Evolutionary conservation across 192 early-diverging fungal genomes (phyloP).

Genomic region (Entomortierella chlamydospora): DNA sequence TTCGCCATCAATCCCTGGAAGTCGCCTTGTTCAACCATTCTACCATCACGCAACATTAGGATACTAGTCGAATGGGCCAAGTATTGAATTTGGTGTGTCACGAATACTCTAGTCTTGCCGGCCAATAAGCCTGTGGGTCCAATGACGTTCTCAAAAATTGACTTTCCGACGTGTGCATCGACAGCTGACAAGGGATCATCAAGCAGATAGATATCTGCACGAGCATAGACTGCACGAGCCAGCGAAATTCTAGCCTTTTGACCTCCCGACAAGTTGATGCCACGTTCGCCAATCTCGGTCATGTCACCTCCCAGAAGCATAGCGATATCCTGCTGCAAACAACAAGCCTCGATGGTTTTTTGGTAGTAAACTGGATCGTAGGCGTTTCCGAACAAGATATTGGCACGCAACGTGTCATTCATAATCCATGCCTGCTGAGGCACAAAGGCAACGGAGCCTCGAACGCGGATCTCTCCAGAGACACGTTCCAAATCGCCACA

Average conservation of each 20-base stretch:
- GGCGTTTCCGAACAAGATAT: conserved; percentile 88
- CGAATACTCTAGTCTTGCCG: conserved; percentile 82
- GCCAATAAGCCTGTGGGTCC: conserved; percentile 87
- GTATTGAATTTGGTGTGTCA: conserved; percentile 85
- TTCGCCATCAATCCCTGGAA: conserved; percentile 74
- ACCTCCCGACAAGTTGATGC: conserved; percentile 92
- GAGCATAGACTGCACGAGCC: conserved; percentile 86
- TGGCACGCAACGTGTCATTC: conserved; percentile 92
- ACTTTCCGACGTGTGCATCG: conserved; percentile 69
- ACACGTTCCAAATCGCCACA: conserved; percentile 88
- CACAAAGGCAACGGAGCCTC: conserved; percentile 77
- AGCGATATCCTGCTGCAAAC: conserved; percentile 84
- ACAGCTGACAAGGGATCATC: conserved; percentile 72
- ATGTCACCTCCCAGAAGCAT: conserved; percentile 91
- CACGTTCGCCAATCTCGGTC: conserved; percentile 93
- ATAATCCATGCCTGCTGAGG: conserved; percentile 87
- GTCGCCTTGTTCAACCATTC: conserved; percentile 74
- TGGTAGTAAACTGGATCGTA: conserved; percentile 67
- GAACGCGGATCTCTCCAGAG: conserved; percentile 70
- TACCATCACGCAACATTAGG: conserved; percentile 80
- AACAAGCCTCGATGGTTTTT: conserved; percentile 83
- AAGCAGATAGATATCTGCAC: conserved; percentile 70
- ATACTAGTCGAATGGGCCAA: conserved; percentile 74
- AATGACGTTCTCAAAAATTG: conserved; percentile 88
- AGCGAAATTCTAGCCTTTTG: conserved; percentile 81